Conservation (phyloP, 2,329 filamentous ascomycete genomes). For the Aspergillus ochraceoroseus region DNA sequence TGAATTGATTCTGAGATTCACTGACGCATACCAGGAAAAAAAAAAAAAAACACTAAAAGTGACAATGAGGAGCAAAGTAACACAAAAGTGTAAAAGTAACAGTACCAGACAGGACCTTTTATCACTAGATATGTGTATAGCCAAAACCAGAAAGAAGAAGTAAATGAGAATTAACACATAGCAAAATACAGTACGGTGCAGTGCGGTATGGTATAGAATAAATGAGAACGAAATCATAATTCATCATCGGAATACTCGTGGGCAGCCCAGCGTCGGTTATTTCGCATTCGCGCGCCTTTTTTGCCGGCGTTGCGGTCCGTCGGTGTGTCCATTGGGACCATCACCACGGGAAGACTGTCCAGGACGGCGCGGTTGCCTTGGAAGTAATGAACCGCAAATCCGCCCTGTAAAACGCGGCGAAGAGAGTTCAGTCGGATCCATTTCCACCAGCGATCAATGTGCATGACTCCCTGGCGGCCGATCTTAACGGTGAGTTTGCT, state of each 20-base stretch:
- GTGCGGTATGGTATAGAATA: no score
- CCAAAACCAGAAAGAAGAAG: no score
- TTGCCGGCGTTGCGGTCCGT: slow-evolving; percentile 26
- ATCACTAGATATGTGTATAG: no score
- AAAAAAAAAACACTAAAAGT: no score
- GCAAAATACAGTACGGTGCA: no score
- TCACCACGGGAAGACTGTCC: slow-evolving; percentile 51
- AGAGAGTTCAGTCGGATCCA: slow-evolving; percentile 59
- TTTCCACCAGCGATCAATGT: slow-evolving; percentile 71
- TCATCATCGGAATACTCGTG: slow-evolving; percentile 31
- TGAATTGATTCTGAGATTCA: no score
- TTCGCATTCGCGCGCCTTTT: slow-evolving; percentile 28
- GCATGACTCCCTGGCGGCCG: slow-evolving; percentile 53
- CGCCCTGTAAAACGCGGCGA: slow-evolving; percentile 56
- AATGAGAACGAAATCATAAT: neutral
- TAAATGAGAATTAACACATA: no score
- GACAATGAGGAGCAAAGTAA: neutral
- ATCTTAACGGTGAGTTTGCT: slow-evolving; percentile 60
- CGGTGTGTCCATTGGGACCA: slow-evolving; percentile 31
- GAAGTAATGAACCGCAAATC: slow-evolving; percentile 58
- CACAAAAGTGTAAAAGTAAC: neutral
- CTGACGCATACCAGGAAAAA: no score
- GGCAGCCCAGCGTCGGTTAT: slow-evolving; percentile 28
- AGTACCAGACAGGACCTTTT: neutral
- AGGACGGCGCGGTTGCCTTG: slow-evolving; percentile 58